Percentiles rank a stretch among this genome's conserved stretches.
phyloP scores from a whole-genome alignment of 495 filamentous ascomycete genomes.

The Penicillium pancosmium region DNA sequence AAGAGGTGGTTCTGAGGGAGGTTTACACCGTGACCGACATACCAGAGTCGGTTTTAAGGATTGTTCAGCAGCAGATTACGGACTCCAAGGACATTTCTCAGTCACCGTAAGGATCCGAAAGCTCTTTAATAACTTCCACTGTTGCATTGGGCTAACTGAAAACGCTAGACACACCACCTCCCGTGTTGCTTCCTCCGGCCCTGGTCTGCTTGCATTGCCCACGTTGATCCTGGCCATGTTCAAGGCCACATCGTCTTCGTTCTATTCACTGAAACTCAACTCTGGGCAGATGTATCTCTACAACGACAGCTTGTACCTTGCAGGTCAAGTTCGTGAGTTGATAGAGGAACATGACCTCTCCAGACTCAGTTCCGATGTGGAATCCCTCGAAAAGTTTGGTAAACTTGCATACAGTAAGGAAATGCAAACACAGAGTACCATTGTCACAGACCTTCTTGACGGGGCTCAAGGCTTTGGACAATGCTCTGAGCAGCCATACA shows the following conservation, averaged over 20 bases:
- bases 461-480: constrained; percentile 66
- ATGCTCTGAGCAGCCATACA: constrained; percentile 63
- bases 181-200: constrained; percentile 69
- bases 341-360: constrained; percentile 48
- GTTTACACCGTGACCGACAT: constrained; percentile 85
- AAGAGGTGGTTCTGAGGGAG: constrained; percentile 78
- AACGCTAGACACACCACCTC: constrained; percentile 44
- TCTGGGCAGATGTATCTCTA: constrained; percentile 90
- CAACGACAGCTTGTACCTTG: constrained; percentile 83
- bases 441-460: constrained; percentile 83
- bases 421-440: constrained; percentile 80
- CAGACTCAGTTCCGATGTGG: constrained; percentile 70
- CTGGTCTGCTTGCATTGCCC: constrained; percentile 77
- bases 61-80: constrained; percentile 68
- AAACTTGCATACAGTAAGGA: constrained; percentile 85
- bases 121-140: constrained; percentile 12
- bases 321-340: constrained; percentile 68
- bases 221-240: constrained; percentile 88
- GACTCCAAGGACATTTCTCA: constrained; percentile 67
- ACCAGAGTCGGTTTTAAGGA: constrained; percentile 71
- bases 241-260: constrained; percentile 79
- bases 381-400: constrained; percentile 74
- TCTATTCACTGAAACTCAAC: constrained; percentile 65
- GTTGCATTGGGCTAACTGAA: constrained; percentile 4
- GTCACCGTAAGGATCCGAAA: constrained; percentile 48